Base-by-base conservation (phyloP, 116 monocot genomes). In the Thalassia testudinum region DNA sequence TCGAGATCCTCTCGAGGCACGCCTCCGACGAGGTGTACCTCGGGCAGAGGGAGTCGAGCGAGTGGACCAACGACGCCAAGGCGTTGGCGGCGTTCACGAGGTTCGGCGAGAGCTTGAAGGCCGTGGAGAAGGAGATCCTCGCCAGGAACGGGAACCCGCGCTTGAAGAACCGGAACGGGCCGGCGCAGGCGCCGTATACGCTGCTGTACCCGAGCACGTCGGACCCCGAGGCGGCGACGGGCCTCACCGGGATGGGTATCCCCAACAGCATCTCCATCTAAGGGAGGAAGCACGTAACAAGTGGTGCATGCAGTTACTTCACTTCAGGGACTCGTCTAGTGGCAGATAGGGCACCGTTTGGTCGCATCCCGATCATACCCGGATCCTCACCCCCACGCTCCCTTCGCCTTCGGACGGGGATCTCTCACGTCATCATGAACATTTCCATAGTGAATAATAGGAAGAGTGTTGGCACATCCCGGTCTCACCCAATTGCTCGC, bases 21-120 rank as follows among this genome's bases (percentile, higher is more conserved):
- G 57, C 73, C 11, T 79, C 85, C 1, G 84, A 78, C 49, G 83
- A 82, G 77, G 73, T 82, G 40, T 85, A 80, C 51, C 71, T 85
- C 15, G 85, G 85, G 8, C 75, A 75, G 53, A 49, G 75, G 23
- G 71, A 62, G 21, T 60, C 67, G 13, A 24, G 27, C 0, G 77
- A 63, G 54, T 77, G 77, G 77, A 72, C 72, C 6, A 47, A 62
- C 13, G 67, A 72, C 43, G 12, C 53, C 26, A 52, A 18, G 48
- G 71, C 71, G 15, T 17, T 71, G 37, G 34, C 22, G 49, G 72
- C 62, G 28, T 72, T 83, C 61, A 18, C 72, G 56, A 64, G 55
- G 68, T 83, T 83, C 54, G 73, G 69, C 15, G 58, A 58, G 23
- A 52, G 26, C 57, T 60, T 83, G 52, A 48, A 42, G 24, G 52